Evolutionary conservation across 257 asterid species (phyloP), one percentile per base, ranked within the genome.

Genomic region (Nicotiana paniculata): DNA sequence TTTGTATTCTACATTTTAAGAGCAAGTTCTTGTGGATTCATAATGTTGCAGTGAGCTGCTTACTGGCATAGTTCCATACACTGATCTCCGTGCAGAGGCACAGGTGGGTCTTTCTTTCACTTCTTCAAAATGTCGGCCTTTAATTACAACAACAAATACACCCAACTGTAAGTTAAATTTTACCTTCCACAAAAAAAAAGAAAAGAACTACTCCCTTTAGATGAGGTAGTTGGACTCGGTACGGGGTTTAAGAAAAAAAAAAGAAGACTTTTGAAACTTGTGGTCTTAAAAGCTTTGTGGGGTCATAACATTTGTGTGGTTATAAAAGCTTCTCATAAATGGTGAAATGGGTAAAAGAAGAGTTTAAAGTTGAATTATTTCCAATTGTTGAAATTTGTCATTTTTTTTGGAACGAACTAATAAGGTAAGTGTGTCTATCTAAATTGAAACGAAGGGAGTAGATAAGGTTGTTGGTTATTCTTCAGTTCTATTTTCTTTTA

Each of bases 71-170:
- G 95, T 94, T 83, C 99, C 99, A 10, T 96, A 93, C 84, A 96
- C 99, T 18, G 99, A 96, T 88, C 97, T 94, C 72, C 97, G 97
- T 85, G 96, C 99, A 43, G 99, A 96, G 90, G 93, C 97, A 79
- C 95, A 96, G 97, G 98, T 94, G 79, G 74, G 81, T 37, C 57
- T 74, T 80, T 76, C 59, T 64, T 32, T 59, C 13, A 74, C 62
- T 46, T 46, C 59, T 35, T 57, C 21, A 21, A 43, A 46, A 43
- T 24, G 12, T 70, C 37, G 11, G 13, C 35, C 48, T 72, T 46
- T 21, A 11, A 11, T 72, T 72, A 21, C n/a, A 32, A 72, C 48
- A 72, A 17, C 24, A 6, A 28, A 37, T 43, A 72, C 59, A 24
- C 35, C 59, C 55, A 21, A 21, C 24, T 21, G 43, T 69, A 69